Conservation (phyloP, 208 protist species). For the Angomonas deanei region DNA sequence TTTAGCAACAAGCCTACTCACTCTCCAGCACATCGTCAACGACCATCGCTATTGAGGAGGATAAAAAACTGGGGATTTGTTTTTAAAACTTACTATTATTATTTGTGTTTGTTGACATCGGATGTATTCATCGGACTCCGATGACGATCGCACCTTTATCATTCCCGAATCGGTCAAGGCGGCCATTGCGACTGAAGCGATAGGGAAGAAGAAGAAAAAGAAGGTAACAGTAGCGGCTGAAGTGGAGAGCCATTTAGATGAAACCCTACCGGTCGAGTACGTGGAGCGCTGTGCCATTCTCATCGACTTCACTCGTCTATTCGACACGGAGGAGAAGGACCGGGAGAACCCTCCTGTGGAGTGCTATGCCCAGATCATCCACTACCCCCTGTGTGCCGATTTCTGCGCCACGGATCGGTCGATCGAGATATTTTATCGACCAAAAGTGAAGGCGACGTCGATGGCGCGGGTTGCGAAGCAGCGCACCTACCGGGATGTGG, state of each 20-base stretch:
- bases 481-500: neutral
- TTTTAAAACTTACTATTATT: too few relatives aligned
- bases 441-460: neutral
- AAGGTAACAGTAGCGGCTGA: neutral
- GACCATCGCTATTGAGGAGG: too few relatives aligned
- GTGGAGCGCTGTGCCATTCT: slow-evolving; percentile 33
- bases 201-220: neutral
- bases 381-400: slow-evolving; percentile 14
- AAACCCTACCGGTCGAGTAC: slow-evolving; percentile 11
- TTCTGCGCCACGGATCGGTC: neutral
- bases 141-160: too few relatives aligned
- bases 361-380: slow-evolving; percentile 13
- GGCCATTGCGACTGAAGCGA: neutral
- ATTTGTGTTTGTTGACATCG: too few relatives aligned
- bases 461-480: neutral
- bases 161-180: neutral
- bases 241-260: neutral
- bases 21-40: too few relatives aligned
- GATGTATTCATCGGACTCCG: too few relatives aligned
- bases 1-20: neutral
- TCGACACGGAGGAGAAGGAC: neutral
- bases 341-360: slow-evolving; percentile 18
- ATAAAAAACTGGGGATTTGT: too few relatives aligned
- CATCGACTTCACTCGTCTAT: slow-evolving; percentile 18
- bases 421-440: neutral